These are phyloP conservation scores for Skeletonema menzelii DNA, from an alignment of 108 stramenopile genomes.

Conservation along the genomic window DNA sequence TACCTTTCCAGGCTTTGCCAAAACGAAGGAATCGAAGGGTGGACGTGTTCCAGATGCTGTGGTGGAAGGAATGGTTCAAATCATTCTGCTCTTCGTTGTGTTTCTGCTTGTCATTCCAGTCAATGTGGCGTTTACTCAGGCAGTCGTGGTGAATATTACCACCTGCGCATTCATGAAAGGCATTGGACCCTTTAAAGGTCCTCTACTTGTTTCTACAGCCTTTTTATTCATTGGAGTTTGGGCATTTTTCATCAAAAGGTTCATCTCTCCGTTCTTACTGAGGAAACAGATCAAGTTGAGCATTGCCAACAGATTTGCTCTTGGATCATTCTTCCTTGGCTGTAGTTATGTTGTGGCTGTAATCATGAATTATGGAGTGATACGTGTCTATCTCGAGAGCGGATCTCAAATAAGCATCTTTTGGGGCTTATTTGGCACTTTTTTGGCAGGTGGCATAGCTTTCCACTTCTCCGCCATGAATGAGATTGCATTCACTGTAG, in stretches of 20 bases:
- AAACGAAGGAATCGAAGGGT: neutral
- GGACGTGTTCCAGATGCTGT: too few species aligned
- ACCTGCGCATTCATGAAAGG: neutral
- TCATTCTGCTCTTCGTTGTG: neutral
- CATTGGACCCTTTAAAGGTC: neutral
- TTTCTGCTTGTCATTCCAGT: neutral
- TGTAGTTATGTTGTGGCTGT: neutral
- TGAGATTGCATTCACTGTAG: neutral
- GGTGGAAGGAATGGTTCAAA: neutral
- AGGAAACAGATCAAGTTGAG: neutral
- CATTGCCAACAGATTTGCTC: neutral
- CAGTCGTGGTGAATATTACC: neutral
- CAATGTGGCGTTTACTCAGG: neutral
- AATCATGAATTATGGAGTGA: neutral
- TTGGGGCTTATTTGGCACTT: neutral
- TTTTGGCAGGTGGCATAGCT: neutral
- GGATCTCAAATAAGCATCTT: neutral
- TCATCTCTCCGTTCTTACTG: neutral
- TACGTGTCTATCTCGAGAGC: neutral
- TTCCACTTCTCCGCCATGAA: neutral
- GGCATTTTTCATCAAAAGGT: neutral
- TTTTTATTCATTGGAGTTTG: neutral
- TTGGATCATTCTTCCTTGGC: neutral
- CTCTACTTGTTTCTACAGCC: neutral
- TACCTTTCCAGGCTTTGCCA: neutral